A percentile compares a stretch with the other conserved stretches of the same genome.
phyloP scores from a whole-genome alignment of 2,329 filamentous ascomycete genomes.

The Coniochaeta sp. region DNA sequence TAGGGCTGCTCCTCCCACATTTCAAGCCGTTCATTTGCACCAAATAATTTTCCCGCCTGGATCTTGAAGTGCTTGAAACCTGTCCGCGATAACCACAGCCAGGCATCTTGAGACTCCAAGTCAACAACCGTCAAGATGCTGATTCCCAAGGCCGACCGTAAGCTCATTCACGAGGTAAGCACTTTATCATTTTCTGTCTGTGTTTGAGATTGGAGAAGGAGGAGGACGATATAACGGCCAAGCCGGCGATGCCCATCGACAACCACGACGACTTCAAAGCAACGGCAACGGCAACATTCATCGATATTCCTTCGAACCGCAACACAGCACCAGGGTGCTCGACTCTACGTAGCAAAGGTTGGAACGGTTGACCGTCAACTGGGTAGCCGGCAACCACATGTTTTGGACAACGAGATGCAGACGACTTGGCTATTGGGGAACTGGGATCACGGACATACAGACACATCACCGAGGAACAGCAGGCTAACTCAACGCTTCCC shows the following conservation, averaged over 20 bases:
- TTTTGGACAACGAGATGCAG: too few species aligned
- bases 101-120: conserved; percentile 39
- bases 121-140: conserved; percentile 65
- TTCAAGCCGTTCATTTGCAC: too few species aligned
- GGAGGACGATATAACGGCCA: conserved; percentile 39
- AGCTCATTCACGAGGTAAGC: conserved; percentile 86
- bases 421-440: too few species aligned
- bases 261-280: background rate
- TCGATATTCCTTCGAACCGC: too few species aligned
- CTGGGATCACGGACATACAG: too few species aligned
- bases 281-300: background rate
- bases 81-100: conserved; percentile 24
- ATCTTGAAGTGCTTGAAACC: conserved; percentile 25
- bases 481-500: background rate
- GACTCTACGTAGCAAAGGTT: too few species aligned
- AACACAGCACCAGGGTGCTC: too few species aligned
- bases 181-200: conserved; percentile 21
- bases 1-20: too few species aligned
- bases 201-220: conserved; percentile 15
- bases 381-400: too few species aligned
- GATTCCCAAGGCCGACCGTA: conserved; percentile 99
- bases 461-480: too few species aligned
- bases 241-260: conserved; percentile 94
- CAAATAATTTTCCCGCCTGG: conserved; percentile 11
- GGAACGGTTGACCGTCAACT: too few species aligned